Evolutionary conservation across 805 yeast species (phyloP).

Genomic region (Teunomyces cretensis): DNA sequence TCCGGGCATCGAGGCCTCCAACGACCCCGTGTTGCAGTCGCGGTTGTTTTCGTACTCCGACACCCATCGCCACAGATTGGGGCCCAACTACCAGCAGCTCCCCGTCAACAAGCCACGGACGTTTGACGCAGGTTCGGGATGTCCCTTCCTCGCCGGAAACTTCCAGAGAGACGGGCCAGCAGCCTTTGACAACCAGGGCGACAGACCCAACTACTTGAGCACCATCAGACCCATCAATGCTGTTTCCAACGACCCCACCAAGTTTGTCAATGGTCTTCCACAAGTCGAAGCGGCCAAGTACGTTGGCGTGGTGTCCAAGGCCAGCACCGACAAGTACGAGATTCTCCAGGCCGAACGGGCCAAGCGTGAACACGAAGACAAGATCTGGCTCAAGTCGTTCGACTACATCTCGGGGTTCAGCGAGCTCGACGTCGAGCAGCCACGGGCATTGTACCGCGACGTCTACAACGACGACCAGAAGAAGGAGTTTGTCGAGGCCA

Average conservation of each 20-base stretch:
- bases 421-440: slow-evolving; percentile 48
- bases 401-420: slow-evolving; percentile 40
- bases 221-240: slow-evolving; percentile 31
- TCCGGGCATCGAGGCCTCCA: slow-evolving; percentile 79
- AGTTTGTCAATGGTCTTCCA: slow-evolving; percentile 17
- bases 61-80: slow-evolving; percentile 81
- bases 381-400: slow-evolving; percentile 35
- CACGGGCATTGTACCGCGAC: slow-evolving; percentile 42
- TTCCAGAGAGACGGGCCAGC: slow-evolving; percentile 24
- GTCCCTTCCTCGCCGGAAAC: slow-evolving; percentile 27
- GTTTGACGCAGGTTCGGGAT: slow-evolving; percentile 21
- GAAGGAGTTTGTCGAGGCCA: slow-evolving; percentile 33
- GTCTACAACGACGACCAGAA: slow-evolving; percentile 34
- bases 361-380: slow-evolving; percentile 35
- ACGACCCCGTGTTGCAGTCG: slow-evolving; percentile 82
- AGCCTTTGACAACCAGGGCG: slow-evolving; percentile 34
- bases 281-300: slow-evolving; percentile 24
- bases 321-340: slow-evolving; percentile 21
- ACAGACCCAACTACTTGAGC: slow-evolving; percentile 54
- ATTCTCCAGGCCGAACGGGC: slow-evolving; percentile 27
- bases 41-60: slow-evolving; percentile 82
- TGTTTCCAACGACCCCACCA: slow-evolving; percentile 18
- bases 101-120: slow-evolving; percentile 67
- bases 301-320: slow-evolving; percentile 32
- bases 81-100: slow-evolving; percentile 74